Evolutionary conservation across 495 filamentous ascomycete species (phyloP).

Genomic region (Hyaloscypha finlandica): DNA sequence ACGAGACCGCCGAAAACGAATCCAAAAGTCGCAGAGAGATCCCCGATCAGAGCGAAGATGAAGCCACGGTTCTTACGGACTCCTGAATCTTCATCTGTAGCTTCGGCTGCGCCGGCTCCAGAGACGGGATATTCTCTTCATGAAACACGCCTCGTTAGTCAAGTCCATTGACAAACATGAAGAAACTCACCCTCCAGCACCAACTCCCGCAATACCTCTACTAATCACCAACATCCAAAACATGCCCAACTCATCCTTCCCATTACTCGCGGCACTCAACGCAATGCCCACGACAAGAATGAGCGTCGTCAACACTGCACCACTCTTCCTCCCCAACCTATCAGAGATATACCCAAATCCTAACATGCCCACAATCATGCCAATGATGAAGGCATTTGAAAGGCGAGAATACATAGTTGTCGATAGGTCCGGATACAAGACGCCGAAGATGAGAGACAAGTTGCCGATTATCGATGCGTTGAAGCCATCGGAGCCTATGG

Average conservation of each 20-base stretch:
- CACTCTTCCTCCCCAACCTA: constrained; percentile 51
- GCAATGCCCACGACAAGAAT: constrained; percentile 54
- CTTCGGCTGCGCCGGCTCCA: constrained; percentile 45
- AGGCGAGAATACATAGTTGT: constrained; percentile 46
- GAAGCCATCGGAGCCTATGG: constrained; percentile 36
- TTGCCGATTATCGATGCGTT: constrained; percentile 35
- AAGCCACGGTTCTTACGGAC: constrained; percentile 40
- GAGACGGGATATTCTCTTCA: constrained; percentile 41
- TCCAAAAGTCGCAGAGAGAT: constrained; percentile 49
- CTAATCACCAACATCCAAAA: constrained; percentile 56
- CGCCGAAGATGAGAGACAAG: constrained; percentile 39
- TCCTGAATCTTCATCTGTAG: constrained; percentile 44
- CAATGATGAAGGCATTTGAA: constrained; percentile 51
- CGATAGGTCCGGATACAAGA: constrained; percentile 37
- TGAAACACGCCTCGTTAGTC: constrained; percentile 15
- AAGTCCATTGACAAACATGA: neutral
- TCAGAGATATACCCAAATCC: constrained; percentile 52
- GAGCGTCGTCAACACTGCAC: constrained; percentile 48
- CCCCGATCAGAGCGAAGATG: constrained; percentile 52
- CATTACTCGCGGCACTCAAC: constrained; percentile 49
- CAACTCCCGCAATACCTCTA: constrained; percentile 51
- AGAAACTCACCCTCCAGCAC: constrained; percentile 37
- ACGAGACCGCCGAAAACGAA: constrained; percentile 48
- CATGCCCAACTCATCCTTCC: constrained; percentile 46
- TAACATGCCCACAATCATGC: constrained; percentile 45